A percentile compares a stretch with the other conserved stretches of the same genome.
Evolutionary conservation across 768 basidiomycete genomes (phyloP).

Genomic region (Hemileccinum impolitum): DNA sequence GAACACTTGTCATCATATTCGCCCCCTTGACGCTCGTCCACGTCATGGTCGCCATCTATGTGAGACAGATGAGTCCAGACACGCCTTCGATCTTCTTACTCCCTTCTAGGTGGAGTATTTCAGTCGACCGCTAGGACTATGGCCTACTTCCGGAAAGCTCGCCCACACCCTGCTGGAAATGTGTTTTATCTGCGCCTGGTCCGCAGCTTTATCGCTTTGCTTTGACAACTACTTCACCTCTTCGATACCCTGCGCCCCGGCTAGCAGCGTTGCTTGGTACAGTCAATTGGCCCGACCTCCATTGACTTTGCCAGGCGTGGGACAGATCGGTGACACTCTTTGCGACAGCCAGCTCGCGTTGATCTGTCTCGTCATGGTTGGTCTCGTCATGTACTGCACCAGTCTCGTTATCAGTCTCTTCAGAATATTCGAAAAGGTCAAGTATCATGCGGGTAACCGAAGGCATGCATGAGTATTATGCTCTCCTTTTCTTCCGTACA

Average conservation of each 20-base stretch:
- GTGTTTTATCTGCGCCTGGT: constrained; percentile 92
- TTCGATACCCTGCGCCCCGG: constrained; percentile 68
- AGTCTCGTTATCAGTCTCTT: constrained; percentile 84
- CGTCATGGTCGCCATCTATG: constrained; percentile 84
- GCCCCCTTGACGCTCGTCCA: constrained; percentile 79
- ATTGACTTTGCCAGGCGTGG: constrained; percentile 29
- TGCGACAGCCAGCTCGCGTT: constrained; percentile 77
- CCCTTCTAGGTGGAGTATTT: constrained; percentile 80
- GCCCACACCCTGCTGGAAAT: constrained; percentile 86
- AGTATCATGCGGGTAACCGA: constrained; percentile 52
- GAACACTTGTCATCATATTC: constrained; percentile 82
- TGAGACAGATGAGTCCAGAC: constrained; percentile 37
- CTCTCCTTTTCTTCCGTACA: neutral
- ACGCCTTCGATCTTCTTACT: constrained; percentile 15
- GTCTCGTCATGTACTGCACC: constrained; percentile 76
- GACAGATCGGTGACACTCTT: constrained; percentile 52
- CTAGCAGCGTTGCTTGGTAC: constrained; percentile 68
- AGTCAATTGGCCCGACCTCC: constrained; percentile 52
- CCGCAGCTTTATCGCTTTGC: constrained; percentile 79
- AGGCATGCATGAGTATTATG: constrained; percentile 12
- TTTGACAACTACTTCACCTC: constrained; percentile 95
- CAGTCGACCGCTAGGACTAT: constrained; percentile 86
- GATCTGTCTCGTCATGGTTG: constrained; percentile 73
- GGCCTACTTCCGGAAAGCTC: constrained; percentile 84
- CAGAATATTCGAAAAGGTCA: constrained; percentile 87